Evolutionary conservation across 2,329 filamentous ascomycete genomes (phyloP), one percentile per base, ranked within the genome.

Genomic region (Alternaria metachromatica): DNA sequence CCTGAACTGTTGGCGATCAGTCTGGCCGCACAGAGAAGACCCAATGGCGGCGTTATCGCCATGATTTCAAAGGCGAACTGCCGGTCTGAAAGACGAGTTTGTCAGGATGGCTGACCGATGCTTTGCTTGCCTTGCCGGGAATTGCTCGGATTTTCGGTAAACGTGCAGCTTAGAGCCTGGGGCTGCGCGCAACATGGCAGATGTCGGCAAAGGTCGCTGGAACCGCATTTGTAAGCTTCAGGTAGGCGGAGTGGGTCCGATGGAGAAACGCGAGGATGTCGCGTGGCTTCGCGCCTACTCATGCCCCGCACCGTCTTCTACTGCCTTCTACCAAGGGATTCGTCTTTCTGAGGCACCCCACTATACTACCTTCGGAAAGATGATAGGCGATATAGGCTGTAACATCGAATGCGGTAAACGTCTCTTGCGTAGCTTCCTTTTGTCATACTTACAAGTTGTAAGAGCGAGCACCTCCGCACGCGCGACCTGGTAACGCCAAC

Each of bases 151-250:
- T 21, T 11, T 18, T 28, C 44, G 49, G 41, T 3, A 11, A 33
- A 15, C 12, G 10, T 30, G 28, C 26, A n/a, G 6, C n/a, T 41
- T 45, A 23, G 23, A 41, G 28, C 11, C 41, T 28, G 18, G 28
- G 3, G 33, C 49, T 33, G 28, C 49, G 49, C 30, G 30, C 49
- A 33, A 18, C 30, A 53, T 53, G 30, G 49, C 30, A 53, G 49
- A 23, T 23, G 30, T 53, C 49, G 49, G 49, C 23, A 50, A 18
- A 26, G n/a, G 15, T 21, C 18, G 11, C 15, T 56, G 13, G n/a
- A 15, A 9, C 25, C 20, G 62, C 48, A 64, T 64, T 64, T 64
- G 58, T 64, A 64, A 64, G 53, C 62, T 28, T 21, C 5, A 15
- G 9, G 33, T 48, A 30, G 46, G 46, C 20, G 37, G 37, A 30